Evolutionary conservation across 2,329 filamentous ascomycete species (phyloP).

Genomic region (Colletotrichum sp.): DNA sequence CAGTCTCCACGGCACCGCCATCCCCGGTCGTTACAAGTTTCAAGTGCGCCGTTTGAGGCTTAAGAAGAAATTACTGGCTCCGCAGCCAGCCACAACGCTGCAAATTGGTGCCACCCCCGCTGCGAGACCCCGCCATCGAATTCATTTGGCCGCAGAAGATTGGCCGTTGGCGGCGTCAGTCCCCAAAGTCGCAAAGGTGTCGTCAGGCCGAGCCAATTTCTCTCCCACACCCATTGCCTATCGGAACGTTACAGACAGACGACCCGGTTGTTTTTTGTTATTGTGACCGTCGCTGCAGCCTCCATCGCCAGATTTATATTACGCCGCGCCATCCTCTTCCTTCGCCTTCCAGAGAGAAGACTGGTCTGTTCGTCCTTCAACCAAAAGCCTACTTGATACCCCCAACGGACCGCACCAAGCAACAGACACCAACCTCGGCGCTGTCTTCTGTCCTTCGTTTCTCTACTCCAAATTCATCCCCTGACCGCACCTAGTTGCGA

Average conservation of each 20-base stretch:
- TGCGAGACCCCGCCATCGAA: slow-evolving; percentile 20
- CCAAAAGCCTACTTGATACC: slow-evolving; percentile 19
- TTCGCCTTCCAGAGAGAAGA: not conserved
- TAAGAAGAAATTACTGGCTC: slow-evolving; percentile 20
- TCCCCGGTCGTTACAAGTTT: slow-evolving; percentile 19
- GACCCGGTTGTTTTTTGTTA: slow-evolving; percentile 11
- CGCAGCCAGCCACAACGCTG: slow-evolving; percentile 18
- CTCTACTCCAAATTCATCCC: not conserved
- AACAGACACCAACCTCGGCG: not conserved
- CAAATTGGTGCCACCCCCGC: slow-evolving; percentile 22
- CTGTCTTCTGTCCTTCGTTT: not conserved
- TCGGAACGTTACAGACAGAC: slow-evolving; percentile 19
- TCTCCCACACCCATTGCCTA: slow-evolving; percentile 9
- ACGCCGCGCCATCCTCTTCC: not conserved
- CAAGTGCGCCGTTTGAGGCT: slow-evolving; percentile 12
- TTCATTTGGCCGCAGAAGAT: slow-evolving; percentile 5
- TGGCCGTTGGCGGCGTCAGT: slow-evolving; percentile 14
- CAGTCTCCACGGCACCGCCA: slow-evolving; percentile 19
- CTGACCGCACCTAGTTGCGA: slow-evolving; percentile 2
- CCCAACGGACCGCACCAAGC: not conserved
- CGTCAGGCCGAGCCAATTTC: slow-evolving; percentile 17
- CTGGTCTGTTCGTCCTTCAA: not conserved
- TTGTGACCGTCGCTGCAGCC: slow-evolving; percentile 15
- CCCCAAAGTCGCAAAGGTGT: not conserved
- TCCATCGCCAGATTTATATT: slow-evolving; percentile 14